A percentile compares a stretch with the other conserved stretches of the same genome.
Conservation (phyloP, 2,329 filamentous ascomycete genomes). For the Alternaria panax region DNA sequence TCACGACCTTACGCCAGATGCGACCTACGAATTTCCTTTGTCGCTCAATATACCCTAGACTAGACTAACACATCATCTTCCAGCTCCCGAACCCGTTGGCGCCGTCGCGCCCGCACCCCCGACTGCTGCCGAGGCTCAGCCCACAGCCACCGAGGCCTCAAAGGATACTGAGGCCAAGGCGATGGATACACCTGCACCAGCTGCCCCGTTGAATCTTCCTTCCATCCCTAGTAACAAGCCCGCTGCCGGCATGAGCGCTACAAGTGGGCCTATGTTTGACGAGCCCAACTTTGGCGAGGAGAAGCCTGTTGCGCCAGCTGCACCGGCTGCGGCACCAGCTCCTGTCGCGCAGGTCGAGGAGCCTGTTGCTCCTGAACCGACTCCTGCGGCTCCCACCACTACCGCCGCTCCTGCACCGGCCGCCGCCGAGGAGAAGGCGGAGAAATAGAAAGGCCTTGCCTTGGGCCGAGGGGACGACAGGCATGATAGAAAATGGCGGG, state of each 20-base stretch:
- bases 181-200: constrained; percentile 19
- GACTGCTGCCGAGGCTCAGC: constrained; percentile 36
- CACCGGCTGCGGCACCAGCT: constrained; percentile 23
- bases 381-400: neutral
- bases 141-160: constrained; percentile 25
- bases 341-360: constrained; percentile 7
- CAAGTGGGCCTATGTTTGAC: constrained; percentile 48
- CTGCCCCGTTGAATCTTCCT: constrained; percentile 29
- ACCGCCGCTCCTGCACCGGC: neutral
- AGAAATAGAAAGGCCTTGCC: constrained; percentile 2
- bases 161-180: constrained; percentile 29
- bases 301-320: constrained; percentile 17
- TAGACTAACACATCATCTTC: constrained; percentile 32
- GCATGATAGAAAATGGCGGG: neutral
- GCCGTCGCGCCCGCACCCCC: constrained; percentile 41
- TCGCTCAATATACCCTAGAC: constrained; percentile 27
- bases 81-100: constrained; percentile 45
- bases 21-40: constrained; percentile 9
- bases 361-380: constrained; percentile 4
- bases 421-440: constrained; percentile 8
- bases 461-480: neutral
- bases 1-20: constrained; percentile 8
- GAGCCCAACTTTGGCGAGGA: constrained; percentile 39
- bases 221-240: constrained; percentile 37
- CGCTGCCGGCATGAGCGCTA: constrained; percentile 50